Evolutionary conservation across 371 early-diverging fungal species (phyloP), one percentile per base, ranked within the genome.

Genomic region (Coemansia sp.): DNA sequence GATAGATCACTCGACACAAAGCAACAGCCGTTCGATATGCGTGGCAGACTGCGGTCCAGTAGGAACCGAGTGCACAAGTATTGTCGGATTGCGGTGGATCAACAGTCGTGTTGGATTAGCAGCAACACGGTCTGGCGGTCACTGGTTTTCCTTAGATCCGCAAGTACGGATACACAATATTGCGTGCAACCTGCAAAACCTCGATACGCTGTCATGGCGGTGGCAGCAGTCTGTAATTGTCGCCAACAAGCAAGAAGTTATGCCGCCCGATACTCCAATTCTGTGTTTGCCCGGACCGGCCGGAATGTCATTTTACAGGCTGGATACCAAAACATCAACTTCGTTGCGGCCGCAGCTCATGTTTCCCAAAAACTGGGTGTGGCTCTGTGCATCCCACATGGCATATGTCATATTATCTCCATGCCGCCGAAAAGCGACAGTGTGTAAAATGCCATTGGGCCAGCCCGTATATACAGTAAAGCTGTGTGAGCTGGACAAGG

Each of bases 351-450:
- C 22, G 57, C 63, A 59, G 47, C n/a, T 42, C 47, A n/a, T 34
- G 61, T 68, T 72, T 11, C 61, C 64, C 7, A 5, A n/a, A 8
- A 69, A 64, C 57, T 72, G 72, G 72, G 72, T 64, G 22, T 72
- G 72, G 72, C 64, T 72, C 6, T 72, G 72, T 21, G 72, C 64
- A 16, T 63, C 72, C 18, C 14, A 6, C n/a, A 11, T 16, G 11
- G 69, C 54, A 5, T 72, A 39, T 22, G 69, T 53, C 0, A 39
- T 72, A 24, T 58, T 72, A 34, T 68, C 72, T 7, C 61, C 72
- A 0, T 64, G 65, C 24, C 64, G 72, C 26, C 64, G 24, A 2
- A 51, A 51, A 24, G 72, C 70, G 0, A 60, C 65, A 0, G 53
- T 72, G 14, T 72, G 72, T 27, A 52, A 61, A 13, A 69, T 72